Percentiles rank a stretch among this genome's conserved stretches.
These are phyloP conservation scores for Pterulicium gracile DNA, from an alignment of 1,284 basidiomycete species.

Conservation along the genomic window DNA sequence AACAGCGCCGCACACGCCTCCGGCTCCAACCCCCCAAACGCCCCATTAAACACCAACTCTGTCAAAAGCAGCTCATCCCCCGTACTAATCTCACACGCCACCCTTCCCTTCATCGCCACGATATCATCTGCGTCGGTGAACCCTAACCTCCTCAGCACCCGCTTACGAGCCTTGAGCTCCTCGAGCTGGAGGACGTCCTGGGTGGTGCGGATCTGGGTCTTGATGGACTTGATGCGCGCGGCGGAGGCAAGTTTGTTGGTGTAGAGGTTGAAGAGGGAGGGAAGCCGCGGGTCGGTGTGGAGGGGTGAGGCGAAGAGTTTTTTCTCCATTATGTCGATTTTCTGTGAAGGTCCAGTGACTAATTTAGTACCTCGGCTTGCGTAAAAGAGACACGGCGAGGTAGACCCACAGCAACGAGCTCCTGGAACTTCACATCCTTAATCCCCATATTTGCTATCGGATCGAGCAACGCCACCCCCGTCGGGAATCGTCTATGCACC, in stretches of 20 bases:
- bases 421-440: conserved; percentile 87
- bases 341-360: too few species aligned
- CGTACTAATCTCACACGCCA: conserved; percentile 97
- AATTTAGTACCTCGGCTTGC: too few species aligned
- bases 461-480: conserved; percentile 82
- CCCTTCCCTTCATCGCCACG: conserved; percentile 95
- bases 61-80: conserved; percentile 96
- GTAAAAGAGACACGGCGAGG: not conserved
- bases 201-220: conserved; percentile 80
- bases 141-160: conserved; percentile 84
- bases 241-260: conserved; percentile 67
- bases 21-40: conserved; percentile 83
- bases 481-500: conserved; percentile 82
- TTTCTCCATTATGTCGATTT: conserved; percentile 83
- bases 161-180: conserved; percentile 93
- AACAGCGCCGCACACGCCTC: conserved; percentile 90
- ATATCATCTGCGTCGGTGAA: conserved; percentile 89
- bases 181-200: conserved; percentile 94
- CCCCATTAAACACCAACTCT: conserved; percentile 95
- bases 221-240: conserved; percentile 63
- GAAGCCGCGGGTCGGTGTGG: conserved; percentile 64
- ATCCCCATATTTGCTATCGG: conserved; percentile 96
- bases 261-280: conserved; percentile 75
- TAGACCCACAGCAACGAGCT: conserved; percentile 62
- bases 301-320: conserved; percentile 70